Conservation (phyloP, 1,139 yeast genomes). For the Magnusiomyces paraingens region DNA sequence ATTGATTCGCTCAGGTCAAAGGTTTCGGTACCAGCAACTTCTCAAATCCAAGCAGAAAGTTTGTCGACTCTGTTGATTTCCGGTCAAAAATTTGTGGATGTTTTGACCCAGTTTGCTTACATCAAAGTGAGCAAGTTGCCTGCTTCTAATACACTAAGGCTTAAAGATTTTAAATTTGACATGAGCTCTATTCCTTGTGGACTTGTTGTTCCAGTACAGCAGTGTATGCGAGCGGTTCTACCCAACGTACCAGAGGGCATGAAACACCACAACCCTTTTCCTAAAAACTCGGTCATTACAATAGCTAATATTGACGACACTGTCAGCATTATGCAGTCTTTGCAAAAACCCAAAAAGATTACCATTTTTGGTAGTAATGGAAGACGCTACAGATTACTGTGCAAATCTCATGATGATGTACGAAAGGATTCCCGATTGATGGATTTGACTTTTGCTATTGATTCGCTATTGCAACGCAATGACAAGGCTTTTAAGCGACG, state of each 20-base stretch:
- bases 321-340: slow-evolving; percentile 66
- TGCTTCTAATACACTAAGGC: slow-evolving; percentile 5
- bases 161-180: slow-evolving; percentile 39
- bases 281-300: slow-evolving; percentile 46
- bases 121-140: not conserved
- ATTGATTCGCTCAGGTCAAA: slow-evolving; percentile 32
- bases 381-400: slow-evolving; percentile 58
- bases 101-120: not conserved
- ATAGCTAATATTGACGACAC: slow-evolving; percentile 49
- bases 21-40: slow-evolving; percentile 10
- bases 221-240: slow-evolving; percentile 60
- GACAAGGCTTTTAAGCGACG: slow-evolving; percentile 68
- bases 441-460: slow-evolving; percentile 86
- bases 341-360: slow-evolving; percentile 82
- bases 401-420: slow-evolving; percentile 85
- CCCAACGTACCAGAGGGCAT: slow-evolving; percentile 40
- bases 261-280: slow-evolving; percentile 44
- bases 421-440: slow-evolving; percentile 92
- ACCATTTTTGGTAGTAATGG: slow-evolving; percentile 77
- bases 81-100: slow-evolving; percentile 16
- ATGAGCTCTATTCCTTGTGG: slow-evolving; percentile 50
- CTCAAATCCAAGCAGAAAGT: slow-evolving; percentile 5
- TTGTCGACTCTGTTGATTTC: slow-evolving; percentile 15
- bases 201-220: slow-evolving; percentile 75
- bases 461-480: slow-evolving; percentile 59